Evolutionary conservation across 2,329 filamentous ascomycete species (phyloP), one percentile per base, ranked within the genome.

Genomic region (Xylaria hypoxylon): DNA sequence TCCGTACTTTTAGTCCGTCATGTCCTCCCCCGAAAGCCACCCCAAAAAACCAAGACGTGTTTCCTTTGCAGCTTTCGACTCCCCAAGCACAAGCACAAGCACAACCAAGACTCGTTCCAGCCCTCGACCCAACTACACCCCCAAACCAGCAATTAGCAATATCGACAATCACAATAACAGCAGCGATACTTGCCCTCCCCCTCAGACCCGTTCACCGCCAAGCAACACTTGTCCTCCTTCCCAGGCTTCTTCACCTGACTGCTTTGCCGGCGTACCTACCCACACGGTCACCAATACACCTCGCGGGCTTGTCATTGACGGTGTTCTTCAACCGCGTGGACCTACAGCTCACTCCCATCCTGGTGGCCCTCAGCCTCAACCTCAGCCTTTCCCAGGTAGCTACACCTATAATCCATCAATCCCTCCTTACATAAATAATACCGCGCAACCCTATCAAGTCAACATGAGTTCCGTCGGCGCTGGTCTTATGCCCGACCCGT

Each of bases 381-480:
- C 65, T 2, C 68, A 69, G 3, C 24, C 68, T 52, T 60, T 59
- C 66, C 68, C 7, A n/a, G n/a, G n/a, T n/a, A 24, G 19, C 22
- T n/a, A n/a, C 24, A 26, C 55, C 50, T 42, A 47, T 28, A 68
- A 66, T 31, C 68, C 31, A 42, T 65, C 53, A 17, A 28, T 52
- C 62, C 65, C 58, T 33, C 47, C 38, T 28, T 62, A 63, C 22
- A 28, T 51, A n/a, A 35, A 28, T 57, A 59, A 71, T 61, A 62
- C 55, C 45, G 62, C 65, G 47, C 59, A 57, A 44, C 71, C 64
- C 19, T 64, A 51, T 64, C 69, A 62, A 47, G 40, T 68, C 71
- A 71, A 64, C 68, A 80, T 80, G 79, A 79, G 77, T 59, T 78
- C 79, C 64, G 84, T 85, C 70, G 77, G 78, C 67, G 81, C 82